Base-by-base conservation (phyloP, 441 rosid genomes). In the Euphorbia schlechtendalii region DNA sequence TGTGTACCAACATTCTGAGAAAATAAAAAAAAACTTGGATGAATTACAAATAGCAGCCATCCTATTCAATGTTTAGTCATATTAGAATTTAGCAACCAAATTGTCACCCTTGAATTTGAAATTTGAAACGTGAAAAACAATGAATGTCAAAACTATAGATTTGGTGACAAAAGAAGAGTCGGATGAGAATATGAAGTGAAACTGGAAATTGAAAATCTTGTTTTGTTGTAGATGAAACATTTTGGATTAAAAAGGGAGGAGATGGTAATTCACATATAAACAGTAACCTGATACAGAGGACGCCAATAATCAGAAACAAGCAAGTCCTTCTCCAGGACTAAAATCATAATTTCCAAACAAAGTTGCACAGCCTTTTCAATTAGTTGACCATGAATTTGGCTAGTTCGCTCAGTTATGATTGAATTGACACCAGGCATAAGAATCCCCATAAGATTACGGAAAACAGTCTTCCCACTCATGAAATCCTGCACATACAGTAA, bases 401-500 rank as follows among this genome's bases (percentile, higher is more conserved):
- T 86, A 68, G 83, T 84, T 32, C 96, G 84, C 72, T 87, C 96
- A 65, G 79, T 81, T 60, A 91, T 87, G 46, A 85, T 62, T 40
- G 88, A 79, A 73, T 87, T 80, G 71, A 90, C 98, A 40, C 97
- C 96, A 18, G 83, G 92, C 70, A 83, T 79, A 73, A 94, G 91
- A 67, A 94, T 81, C 59, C 90, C 78, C 90, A 91, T 94, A 54
- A 91, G 82, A 78, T 91, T 94, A 48, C 90, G 90, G 73, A 86
- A 87, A 41, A 83, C 87, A 73, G 86, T 76, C 83, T 89, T 89
- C 70, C 97, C 99, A 69, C 99, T 89, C 99, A 94, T 94, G 83
- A 94, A 94, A 79, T 94, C 99, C 99, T 92, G 82, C 30, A 66
- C 69, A 69, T 43, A 66, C 71, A 61, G 46, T 17, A 52, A 67